phyloP scores from a whole-genome alignment of 2,329 filamentous ascomycete genomes.

The Colletotrichum viniferum region DNA sequence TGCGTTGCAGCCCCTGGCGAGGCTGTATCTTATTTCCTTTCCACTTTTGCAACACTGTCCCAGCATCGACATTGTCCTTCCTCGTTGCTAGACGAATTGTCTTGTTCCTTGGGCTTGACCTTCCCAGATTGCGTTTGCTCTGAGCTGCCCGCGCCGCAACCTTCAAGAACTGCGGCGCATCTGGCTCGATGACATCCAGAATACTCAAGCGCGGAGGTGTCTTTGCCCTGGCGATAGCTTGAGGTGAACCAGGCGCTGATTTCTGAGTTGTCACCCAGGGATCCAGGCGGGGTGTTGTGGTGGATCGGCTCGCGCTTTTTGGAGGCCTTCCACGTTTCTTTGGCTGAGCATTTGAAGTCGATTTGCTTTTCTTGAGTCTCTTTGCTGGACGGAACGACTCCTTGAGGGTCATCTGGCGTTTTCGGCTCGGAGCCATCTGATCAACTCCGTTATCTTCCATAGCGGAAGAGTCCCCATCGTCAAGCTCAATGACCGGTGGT shows the following conservation, averaged over 20 bases:
- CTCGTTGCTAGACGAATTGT: slow-evolving; percentile 64
- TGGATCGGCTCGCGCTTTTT: background rate
- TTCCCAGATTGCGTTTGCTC: slow-evolving; percentile 51
- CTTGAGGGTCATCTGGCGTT: slow-evolving; percentile 38
- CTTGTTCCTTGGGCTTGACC: slow-evolving; percentile 59
- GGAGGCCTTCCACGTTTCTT: slow-evolving; percentile 28
- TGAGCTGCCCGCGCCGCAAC: slow-evolving; percentile 64
- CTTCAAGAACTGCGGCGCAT: slow-evolving; percentile 62
- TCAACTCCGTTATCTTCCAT: slow-evolving; percentile 60
- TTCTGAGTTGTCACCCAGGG: background rate
- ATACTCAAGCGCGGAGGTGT: slow-evolving; percentile 58
- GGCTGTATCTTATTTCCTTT: slow-evolving; percentile 55
- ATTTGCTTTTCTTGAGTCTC: slow-evolving; percentile 28
- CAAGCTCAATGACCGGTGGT: slow-evolving; percentile 27
- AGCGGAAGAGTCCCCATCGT: slow-evolving; percentile 39
- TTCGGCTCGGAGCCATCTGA: slow-evolving; percentile 50
- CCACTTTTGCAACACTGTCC: slow-evolving; percentile 59
- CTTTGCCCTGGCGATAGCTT: slow-evolving; percentile 26
- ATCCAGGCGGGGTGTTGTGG: background rate
- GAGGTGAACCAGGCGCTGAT: background rate
- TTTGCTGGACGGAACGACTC: slow-evolving; percentile 28
- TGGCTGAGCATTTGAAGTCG: slow-evolving; percentile 12
- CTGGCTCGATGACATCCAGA: slow-evolving; percentile 59
- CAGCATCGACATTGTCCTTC: slow-evolving; percentile 64
- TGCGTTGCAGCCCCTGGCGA: slow-evolving; percentile 24